Percentiles rank a stretch among this genome's conserved stretches.
Evolutionary conservation across 1,284 basidiomycete species (phyloP).

Genomic region (Tetrapyrgos nigripes): DNA sequence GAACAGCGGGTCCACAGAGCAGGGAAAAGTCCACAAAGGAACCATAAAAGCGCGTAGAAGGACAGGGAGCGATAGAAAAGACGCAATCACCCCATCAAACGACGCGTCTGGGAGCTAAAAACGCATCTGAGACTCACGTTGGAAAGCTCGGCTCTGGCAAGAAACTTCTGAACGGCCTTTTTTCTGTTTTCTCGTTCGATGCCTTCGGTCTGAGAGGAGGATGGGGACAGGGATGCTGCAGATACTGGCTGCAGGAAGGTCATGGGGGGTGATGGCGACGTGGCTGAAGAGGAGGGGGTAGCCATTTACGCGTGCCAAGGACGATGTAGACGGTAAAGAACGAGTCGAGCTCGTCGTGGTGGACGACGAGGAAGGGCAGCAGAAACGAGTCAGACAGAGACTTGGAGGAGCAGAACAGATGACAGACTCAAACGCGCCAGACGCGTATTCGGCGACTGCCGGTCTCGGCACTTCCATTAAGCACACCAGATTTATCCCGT

Average conservation of each 20-base stretch:
- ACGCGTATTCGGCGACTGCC: conserved; percentile 56
- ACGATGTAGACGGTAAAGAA: conserved; percentile 18
- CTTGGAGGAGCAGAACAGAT: background rate
- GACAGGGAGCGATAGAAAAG: conserved; percentile 1
- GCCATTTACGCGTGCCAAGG: conserved; percentile 62
- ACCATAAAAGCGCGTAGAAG: conserved; percentile 27
- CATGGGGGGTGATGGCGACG: conserved; percentile 76
- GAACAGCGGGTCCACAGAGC: conserved; percentile 4
- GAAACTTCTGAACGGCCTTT: conserved; percentile 71
- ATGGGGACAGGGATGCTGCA: conserved; percentile 42
- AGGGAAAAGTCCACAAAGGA: background rate
- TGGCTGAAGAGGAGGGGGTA: conserved; percentile 77
- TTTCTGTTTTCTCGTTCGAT: conserved; percentile 64
- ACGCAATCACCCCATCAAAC: conserved; percentile 14
- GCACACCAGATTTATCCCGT: background rate
- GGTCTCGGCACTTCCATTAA: conserved; percentile 21
- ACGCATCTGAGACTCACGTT: conserved; percentile 59
- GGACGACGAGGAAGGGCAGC: conserved; percentile 38
- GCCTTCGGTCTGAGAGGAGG: conserved; percentile 43
- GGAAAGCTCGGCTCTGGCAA: conserved; percentile 76
- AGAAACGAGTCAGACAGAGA: conserved; percentile 28
- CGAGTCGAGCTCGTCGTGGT: conserved; percentile 38
- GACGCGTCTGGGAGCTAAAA: conserved; percentile 51
- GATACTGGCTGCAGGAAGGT: conserved; percentile 53
- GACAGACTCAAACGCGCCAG: background rate